A percentile compares a stretch with the other conserved stretches of the same genome.
These are phyloP conservation scores for Steccherinum ochraceum DNA, from an alignment of 768 basidiomycete genomes.

Conservation along the genomic window DNA sequence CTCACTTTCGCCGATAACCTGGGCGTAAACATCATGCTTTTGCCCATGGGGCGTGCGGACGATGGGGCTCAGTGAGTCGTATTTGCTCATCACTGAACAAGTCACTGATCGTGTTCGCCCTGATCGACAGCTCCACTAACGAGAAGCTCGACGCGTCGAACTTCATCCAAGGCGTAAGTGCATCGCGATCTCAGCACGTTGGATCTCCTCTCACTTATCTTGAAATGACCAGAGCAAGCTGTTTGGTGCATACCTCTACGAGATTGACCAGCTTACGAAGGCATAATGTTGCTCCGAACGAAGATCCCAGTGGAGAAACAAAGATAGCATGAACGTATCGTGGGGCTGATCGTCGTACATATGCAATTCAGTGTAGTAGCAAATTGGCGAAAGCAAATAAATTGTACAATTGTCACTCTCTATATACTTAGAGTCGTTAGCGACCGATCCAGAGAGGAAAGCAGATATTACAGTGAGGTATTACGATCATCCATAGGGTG, in stretches of 20 bases:
- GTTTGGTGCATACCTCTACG: constrained; percentile 77
- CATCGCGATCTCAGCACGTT: background rate
- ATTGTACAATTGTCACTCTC: too few relatives aligned
- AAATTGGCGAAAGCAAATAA: too few relatives aligned
- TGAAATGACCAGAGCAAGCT: constrained; percentile 61
- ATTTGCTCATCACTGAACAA: background rate
- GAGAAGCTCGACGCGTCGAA: constrained; percentile 92
- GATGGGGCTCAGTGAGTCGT: constrained; percentile 86
- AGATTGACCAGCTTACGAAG: constrained; percentile 33
- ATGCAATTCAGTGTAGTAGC: too few relatives aligned
- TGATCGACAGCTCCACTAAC: constrained; percentile 65
- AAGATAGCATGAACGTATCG: too few relatives aligned
- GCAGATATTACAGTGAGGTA: too few relatives aligned
- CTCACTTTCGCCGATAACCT: constrained; percentile 89
- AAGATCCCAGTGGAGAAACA: too few relatives aligned
- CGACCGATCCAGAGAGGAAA: too few relatives aligned
- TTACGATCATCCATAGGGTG: too few relatives aligned
- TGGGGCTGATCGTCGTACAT: too few relatives aligned
- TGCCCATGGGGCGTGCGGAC: constrained; percentile 92
- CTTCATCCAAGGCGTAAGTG: constrained; percentile 75
- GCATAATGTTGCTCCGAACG: too few relatives aligned
- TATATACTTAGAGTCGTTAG: too few relatives aligned
- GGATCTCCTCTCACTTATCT: constrained; percentile 5
- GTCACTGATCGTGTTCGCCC: background rate
- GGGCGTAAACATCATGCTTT: constrained; percentile 77